Conservation (phyloP, 78 protist genomes). For the Dictyostelium purpureum region DNA sequence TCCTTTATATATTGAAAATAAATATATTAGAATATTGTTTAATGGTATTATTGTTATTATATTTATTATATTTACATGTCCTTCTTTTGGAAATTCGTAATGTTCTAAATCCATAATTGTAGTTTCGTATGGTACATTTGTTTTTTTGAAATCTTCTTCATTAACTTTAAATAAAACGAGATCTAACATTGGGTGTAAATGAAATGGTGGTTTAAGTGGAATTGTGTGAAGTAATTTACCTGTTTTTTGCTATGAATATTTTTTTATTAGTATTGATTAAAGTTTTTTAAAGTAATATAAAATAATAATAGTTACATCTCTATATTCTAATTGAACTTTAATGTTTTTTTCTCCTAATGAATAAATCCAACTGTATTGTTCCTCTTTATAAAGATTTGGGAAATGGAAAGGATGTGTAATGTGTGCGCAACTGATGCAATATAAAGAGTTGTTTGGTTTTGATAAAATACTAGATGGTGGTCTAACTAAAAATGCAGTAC, state of each 20-base stretch:
- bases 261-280: not conserved
- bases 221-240: conserved; percentile 34
- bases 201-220: conserved; percentile 45
- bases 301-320: conserved; percentile 17
- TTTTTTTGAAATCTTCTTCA: conserved; percentile 30
- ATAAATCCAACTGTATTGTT: conserved; percentile 42
- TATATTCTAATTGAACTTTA: conserved; percentile 55
- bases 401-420: conserved; percentile 71
- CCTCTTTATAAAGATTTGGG: conserved; percentile 56
- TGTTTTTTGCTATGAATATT: conserved; percentile 6
- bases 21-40: not conserved
- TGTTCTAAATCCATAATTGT: conserved; percentile 23
- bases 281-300: not conserved
- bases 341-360: conserved; percentile 50
- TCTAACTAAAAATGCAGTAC: conserved; percentile 30
- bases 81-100: conserved; percentile 53
- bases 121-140: conserved; percentile 21
- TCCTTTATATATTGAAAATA: not conserved
- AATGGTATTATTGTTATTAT: not conserved
- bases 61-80: conserved; percentile 14
- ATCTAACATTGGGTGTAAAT: conserved; percentile 50
- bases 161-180: conserved; percentile 22
- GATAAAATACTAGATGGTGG: conserved; percentile 16
- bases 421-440: conserved; percentile 60
- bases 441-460: conserved; percentile 30